phyloP scores from a whole-genome alignment of 148 eudicot genomes.

The Camellia japonica region DNA sequence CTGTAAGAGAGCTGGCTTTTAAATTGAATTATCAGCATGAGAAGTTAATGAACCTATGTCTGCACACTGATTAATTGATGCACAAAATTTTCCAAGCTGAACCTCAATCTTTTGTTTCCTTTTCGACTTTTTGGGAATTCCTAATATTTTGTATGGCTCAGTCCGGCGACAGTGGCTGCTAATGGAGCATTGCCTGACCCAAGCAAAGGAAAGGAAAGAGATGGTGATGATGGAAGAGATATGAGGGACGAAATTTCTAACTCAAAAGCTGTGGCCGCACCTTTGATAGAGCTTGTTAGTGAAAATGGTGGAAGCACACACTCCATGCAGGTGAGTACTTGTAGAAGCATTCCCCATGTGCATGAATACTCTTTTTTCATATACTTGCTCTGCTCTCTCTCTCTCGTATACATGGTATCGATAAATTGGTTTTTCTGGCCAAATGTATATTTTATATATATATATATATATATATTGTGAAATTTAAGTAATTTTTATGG shows the following conservation, averaged over 20 bases:
- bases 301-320: constrained; percentile 57
- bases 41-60: not conserved
- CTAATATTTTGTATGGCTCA: constrained; percentile 23
- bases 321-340: constrained; percentile 44
- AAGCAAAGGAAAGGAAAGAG: constrained; percentile 35
- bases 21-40: not conserved
- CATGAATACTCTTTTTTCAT: not conserved
- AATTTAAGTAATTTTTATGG: not conserved
- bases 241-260: constrained; percentile 27
- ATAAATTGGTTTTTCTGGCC: not conserved
- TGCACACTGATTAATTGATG: not conserved
- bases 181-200: constrained; percentile 37
- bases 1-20: not conserved
- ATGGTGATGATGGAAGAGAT: constrained; percentile 26
- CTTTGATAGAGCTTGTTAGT: constrained; percentile 46
- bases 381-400: not conserved
- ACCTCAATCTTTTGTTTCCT: not conserved
- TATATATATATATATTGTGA: too few relatives aligned
- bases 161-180: constrained; percentile 33
- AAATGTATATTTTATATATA: too few relatives aligned
- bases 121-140: not conserved
- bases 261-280: constrained; percentile 37
- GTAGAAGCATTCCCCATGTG: constrained; percentile 11
- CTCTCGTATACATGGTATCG: too few relatives aligned
- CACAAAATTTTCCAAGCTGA: not conserved